These are phyloP conservation scores for Coffea humblotiana DNA, from an alignment of 305 asterid genomes.

Conservation along the genomic window DNA sequence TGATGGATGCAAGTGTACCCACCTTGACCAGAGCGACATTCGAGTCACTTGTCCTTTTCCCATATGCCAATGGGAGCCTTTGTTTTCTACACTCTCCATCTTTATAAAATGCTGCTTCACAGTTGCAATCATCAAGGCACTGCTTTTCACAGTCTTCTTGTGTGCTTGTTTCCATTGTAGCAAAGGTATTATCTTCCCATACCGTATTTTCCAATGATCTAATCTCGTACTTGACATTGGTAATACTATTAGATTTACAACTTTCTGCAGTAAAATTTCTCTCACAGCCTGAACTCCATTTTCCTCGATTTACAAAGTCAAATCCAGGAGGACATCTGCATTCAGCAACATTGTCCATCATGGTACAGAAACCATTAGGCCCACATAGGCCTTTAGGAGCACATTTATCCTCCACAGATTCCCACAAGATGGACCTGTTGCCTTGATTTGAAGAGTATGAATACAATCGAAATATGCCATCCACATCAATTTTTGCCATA, in stretches of 20 bases:
- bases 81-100: conserved; percentile 31
- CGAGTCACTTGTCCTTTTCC: conserved; percentile 22
- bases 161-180: background rate
- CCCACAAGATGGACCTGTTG: conserved; percentile 27
- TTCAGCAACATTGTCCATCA: too few relatives aligned
- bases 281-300: conserved; percentile 34
- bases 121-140: conserved; percentile 45
- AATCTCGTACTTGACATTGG: background rate
- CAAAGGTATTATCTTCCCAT: conserved; percentile 33
- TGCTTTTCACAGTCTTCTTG: conserved; percentile 31
- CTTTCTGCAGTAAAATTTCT: conserved; percentile 12
- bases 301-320: conserved; percentile 16
- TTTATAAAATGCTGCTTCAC: conserved; percentile 35
- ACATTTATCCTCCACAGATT: conserved; percentile 22
- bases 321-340: conserved; percentile 19
- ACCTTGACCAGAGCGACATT: conserved; percentile 27
- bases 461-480: conserved; percentile 14
- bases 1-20: background rate
- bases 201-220: background rate
- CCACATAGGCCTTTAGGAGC: conserved; percentile 44
- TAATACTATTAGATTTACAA: conserved; percentile 3
- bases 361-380: background rate
- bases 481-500: too few relatives aligned
- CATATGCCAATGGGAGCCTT: conserved; percentile 42
- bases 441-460: conserved; percentile 19